These are phyloP conservation scores for Phytophthora sp. DNA, from an alignment of 352 stramenopile genomes.

Conservation along the genomic window DNA sequence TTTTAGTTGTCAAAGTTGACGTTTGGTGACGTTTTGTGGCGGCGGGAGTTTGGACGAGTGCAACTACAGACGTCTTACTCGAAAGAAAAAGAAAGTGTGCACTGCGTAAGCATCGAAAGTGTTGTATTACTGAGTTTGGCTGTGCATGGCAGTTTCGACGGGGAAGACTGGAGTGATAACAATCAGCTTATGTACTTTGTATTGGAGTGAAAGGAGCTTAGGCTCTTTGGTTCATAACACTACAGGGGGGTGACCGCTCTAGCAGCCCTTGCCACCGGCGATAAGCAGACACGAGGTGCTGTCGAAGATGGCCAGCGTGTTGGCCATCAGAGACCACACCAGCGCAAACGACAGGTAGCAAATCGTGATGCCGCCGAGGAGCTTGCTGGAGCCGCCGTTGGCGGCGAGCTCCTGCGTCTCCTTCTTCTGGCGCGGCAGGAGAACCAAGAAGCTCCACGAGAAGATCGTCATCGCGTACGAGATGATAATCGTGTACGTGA, in stretches of 20 bases:
- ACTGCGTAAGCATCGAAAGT: too few relatives aligned
- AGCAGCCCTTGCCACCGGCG: constrained; percentile 46
- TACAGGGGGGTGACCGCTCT: constrained; percentile 7
- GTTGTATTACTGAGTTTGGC: too few relatives aligned
- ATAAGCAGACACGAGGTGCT: constrained; percentile 49
- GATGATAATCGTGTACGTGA: constrained; percentile 50
- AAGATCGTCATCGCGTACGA: constrained; percentile 44
- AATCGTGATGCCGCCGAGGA: constrained; percentile 42
- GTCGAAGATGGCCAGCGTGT: constrained; percentile 44
- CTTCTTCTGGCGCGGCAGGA: constrained; percentile 49
- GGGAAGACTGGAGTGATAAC: constrained; percentile 3
- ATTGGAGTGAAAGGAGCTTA: constrained; percentile 18
- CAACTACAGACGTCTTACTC: too few relatives aligned
- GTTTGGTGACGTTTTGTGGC: too few relatives aligned
- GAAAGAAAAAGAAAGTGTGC: too few relatives aligned
- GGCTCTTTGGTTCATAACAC: constrained; percentile 24
- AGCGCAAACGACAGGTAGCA: constrained; percentile 42
- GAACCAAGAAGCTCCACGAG: constrained; percentile 39
- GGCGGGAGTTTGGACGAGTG: too few relatives aligned
- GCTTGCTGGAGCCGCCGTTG: constrained; percentile 40
- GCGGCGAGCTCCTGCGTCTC: constrained; percentile 40
- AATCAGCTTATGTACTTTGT: constrained; percentile 26
- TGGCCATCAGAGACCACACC: constrained; percentile 45
- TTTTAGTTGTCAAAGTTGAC: too few relatives aligned
- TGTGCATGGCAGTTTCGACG: too few relatives aligned